Evolutionary conservation across 768 basidiomycete genomes (phyloP).

Genomic region (Calocybe cyanea): DNA sequence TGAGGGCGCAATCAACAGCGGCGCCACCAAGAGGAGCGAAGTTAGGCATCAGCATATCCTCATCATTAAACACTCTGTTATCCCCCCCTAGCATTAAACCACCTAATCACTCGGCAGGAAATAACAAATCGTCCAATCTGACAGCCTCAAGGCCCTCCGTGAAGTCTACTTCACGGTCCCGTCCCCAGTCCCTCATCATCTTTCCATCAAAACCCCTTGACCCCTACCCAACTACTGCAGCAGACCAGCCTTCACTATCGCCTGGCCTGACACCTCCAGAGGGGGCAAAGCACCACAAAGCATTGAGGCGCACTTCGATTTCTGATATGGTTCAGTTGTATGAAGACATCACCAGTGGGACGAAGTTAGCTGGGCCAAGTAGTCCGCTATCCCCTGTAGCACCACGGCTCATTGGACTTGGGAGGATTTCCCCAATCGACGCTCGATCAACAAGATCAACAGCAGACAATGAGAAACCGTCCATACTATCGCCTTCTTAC

Average conservation of each 20-base stretch:
- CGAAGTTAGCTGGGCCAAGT: conserved; percentile 23
- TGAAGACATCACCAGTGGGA: conserved; percentile 56
- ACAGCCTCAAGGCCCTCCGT: conserved; percentile 13
- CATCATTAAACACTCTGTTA: conserved; percentile 10
- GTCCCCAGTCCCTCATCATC: conserved; percentile 82
- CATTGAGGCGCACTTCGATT: conserved; percentile 67
- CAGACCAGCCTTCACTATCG: conserved; percentile 20
- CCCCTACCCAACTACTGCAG: conserved; percentile 18
- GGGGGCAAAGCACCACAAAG: conserved; percentile 36
- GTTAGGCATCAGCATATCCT: neutral
- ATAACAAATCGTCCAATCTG: neutral
- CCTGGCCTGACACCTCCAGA: conserved; percentile 44
- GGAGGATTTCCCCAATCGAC: conserved; percentile 8
- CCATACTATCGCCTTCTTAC: conserved; percentile 3
- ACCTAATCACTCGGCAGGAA: neutral
- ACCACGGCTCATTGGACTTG: conserved; percentile 16
- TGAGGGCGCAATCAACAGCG: conserved; percentile 4
- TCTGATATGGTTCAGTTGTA: conserved; percentile 84
- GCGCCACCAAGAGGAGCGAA: conserved; percentile 3
- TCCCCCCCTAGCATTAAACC: conserved; percentile 2
- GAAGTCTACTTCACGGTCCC: conserved; percentile 41
- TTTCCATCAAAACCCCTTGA: conserved; percentile 56
- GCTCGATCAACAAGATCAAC: conserved; percentile 11
- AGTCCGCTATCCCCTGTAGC: conserved; percentile 29
- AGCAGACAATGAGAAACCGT: conserved; percentile 8